Conservation (phyloP, 2,329 filamentous ascomycete genomes). For the Penicillium sp. region DNA sequence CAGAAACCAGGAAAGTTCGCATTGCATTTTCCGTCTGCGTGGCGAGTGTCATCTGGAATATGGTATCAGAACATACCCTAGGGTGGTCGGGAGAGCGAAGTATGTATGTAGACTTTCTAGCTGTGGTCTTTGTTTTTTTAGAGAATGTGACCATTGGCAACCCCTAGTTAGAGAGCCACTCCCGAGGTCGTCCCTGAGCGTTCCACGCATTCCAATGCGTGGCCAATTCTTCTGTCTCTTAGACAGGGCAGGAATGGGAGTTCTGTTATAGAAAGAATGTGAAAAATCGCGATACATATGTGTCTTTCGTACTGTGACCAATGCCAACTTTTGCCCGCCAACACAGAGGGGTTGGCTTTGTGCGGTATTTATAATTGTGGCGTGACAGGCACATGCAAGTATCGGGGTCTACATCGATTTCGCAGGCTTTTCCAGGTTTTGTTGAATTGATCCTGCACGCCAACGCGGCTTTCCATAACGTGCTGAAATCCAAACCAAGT, state of each 20-base stretch:
- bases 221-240: background rate
- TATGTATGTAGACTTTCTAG: background rate
- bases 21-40: background rate
- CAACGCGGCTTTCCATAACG: background rate
- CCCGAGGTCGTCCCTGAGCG: background rate
- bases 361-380: conserved; percentile 19
- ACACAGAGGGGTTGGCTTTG: background rate
- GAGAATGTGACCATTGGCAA: conserved; percentile 13
- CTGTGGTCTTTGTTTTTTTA: background rate
- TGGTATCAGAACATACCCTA: background rate
- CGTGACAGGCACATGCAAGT: conserved; percentile 1
- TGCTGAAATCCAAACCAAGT: background rate
- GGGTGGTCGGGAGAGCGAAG: background rate
- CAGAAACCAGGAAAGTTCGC: conserved; percentile 4
- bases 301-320: background rate
- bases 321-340: background rate
- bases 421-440: background rate
- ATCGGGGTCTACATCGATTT: background rate
- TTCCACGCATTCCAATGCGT: conserved; percentile 15
- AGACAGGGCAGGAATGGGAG: conserved; percentile 15
- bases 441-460: background rate
- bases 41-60: background rate
- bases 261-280: background rate
- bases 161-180: conserved; percentile 9
- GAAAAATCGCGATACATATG: background rate